A percentile compares a stretch with the other conserved stretches of the same genome.
Conservation (phyloP, 768 basidiomycete genomes). For the Astraeus odoratus region DNA sequence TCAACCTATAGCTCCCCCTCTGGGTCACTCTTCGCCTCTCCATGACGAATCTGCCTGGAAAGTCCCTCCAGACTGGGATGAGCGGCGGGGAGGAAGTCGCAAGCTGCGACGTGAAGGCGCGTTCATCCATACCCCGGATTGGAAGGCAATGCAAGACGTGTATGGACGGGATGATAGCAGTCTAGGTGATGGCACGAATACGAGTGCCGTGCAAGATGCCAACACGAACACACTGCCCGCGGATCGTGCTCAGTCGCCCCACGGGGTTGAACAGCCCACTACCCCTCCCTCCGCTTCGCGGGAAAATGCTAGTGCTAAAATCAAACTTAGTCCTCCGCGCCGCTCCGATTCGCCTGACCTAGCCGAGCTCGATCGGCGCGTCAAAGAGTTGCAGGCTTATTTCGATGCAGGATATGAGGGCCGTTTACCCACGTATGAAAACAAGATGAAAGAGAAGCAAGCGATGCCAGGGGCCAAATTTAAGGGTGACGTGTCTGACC, state of each 20-base stretch:
- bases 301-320: neutral
- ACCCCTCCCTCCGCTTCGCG: neutral
- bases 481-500: neutral
- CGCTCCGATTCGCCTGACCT: neutral
- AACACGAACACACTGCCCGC: neutral
- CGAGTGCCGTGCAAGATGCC: neutral
- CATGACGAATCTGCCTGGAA: neutral
- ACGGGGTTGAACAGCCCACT: neutral
- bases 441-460: neutral
- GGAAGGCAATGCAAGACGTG: neutral
- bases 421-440: neutral
- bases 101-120: slow-evolving; percentile 3
- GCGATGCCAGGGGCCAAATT: neutral
- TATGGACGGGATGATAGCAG: neutral
- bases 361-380: neutral
- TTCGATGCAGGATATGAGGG: neutral
- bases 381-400: neutral
- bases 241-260: too few relatives aligned
- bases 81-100: neutral
- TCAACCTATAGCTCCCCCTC: neutral
- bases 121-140: slow-evolving; percentile 1
- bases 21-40: too few relatives aligned
- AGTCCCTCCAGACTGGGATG: neutral
- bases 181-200: neutral
- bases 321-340: neutral